Evolutionary conservation across 2,329 filamentous ascomycete species (phyloP).

Genomic region (Scedosporium boydii): DNA sequence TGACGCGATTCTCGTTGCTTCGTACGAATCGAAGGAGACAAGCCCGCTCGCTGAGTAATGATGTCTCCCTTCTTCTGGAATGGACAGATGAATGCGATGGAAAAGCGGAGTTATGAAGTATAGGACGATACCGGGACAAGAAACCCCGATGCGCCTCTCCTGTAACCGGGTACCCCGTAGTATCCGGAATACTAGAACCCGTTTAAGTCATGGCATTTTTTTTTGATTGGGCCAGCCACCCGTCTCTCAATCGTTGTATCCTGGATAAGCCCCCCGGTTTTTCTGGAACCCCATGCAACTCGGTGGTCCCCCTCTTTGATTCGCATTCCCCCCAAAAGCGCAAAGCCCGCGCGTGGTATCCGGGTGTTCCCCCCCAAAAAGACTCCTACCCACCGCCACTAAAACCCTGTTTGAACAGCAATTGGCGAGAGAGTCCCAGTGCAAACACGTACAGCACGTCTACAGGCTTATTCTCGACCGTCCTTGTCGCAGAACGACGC

Average conservation of each 20-base stretch:
- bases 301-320: neutral
- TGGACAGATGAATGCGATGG: neutral
- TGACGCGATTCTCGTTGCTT: neutral
- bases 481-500: neutral
- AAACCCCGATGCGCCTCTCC: neutral
- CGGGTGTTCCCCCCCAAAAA: neutral
- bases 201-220: neutral
- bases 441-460: neutral
- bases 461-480: neutral
- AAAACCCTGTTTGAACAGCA: neutral
- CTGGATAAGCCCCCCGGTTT: constrained; percentile 1
- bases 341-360: neutral
- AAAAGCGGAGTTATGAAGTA: neutral
- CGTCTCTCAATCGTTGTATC: constrained; percentile 1
- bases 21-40: neutral
- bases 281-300: neutral
- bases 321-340: neutral
- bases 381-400: neutral
- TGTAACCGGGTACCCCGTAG: neutral
- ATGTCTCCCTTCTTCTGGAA: too few species aligned
- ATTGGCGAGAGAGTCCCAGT: neutral
- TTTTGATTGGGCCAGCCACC: constrained; percentile 5
- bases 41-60: neutral
- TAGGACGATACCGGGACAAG: neutral
- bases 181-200: neutral